Evolutionary conservation across 2,329 filamentous ascomycete species (phyloP), one percentile per base, ranked within the genome.

Genomic region (Fonsecaea pugnacius): DNA sequence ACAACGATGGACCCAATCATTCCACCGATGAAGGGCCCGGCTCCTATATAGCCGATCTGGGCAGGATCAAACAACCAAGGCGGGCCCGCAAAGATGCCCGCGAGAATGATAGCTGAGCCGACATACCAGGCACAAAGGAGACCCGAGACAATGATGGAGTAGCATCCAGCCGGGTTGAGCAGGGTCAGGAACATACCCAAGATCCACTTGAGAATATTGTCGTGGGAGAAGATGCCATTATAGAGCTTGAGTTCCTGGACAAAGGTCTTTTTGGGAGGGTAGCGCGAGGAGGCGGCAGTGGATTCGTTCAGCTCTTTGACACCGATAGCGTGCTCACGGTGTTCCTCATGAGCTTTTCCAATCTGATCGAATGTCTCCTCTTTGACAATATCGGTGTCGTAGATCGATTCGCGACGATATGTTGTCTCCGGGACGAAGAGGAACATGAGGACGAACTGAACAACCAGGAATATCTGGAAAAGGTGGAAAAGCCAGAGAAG

Each of bases 1-100:
- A 78, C 79, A 48, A 82, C 74, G 58, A 83, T 77, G 1, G 76
- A 72, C 5, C 62, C 66, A 33, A 65, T 59, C 35, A 68, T 57
- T 8, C 64, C 68, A 14, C 66, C 66, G 21, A 69, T 35, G 40
- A 69, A 69, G 4, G 62, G 62, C 4, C 66, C 66, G 10, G 60
- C 62, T 51, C 54, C 65, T 18, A 73, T 62, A 24, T 74, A 70
- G 10, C 73, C 73, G 8, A 74, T 69, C 2, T 69, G 69, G 0
- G 73, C 70, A 2, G 73, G 70, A 52, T 67, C 68, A 63, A 74
- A 74, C 48, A 69, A 67, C 68, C 73, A 74, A 32, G 73, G 73
- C 9, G 72, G 72, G 6, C 67, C 72, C 30, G 70, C 71, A 57
- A 74, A 75, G 53, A 75, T 69, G 43, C 73, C 72, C 4, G 73